phyloP scores from a whole-genome alignment of 1,139 yeast genomes.

The Eremothecium sinecaudum region DNA sequence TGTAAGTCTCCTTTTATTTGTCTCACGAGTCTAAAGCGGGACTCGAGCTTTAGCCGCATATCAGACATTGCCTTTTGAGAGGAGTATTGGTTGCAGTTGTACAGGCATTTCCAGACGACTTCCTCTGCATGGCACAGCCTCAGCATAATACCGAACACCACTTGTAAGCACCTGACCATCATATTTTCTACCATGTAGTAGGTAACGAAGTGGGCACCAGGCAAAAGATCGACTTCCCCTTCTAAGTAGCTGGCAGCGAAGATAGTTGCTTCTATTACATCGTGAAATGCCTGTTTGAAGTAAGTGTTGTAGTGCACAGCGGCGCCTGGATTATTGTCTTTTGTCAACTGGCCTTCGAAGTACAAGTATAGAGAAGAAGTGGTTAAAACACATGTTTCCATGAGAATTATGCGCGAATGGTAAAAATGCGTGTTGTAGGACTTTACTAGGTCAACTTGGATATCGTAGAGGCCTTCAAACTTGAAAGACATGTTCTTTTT shows the following conservation, averaged over 20 bases:
- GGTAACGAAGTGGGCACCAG: conserved; percentile 2
- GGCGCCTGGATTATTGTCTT: neutral
- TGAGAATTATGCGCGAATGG: conserved; percentile 2
- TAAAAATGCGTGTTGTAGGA: neutral
- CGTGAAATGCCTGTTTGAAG: conserved; percentile 1
- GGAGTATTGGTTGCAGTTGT: neutral
- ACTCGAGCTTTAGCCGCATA: neutral
- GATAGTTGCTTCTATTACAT: neutral
- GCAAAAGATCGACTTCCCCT: neutral
- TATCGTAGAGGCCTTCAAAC: conserved; percentile 1
- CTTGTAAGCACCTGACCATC: conserved; percentile 3
- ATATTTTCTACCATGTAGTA: conserved; percentile 2
- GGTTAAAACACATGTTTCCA: conserved; percentile 2
- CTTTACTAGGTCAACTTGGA: conserved; percentile 1
- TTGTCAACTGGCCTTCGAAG: conserved; percentile 6
- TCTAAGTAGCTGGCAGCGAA: conserved; percentile 1
- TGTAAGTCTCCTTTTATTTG: neutral
- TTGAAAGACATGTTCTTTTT: neutral
- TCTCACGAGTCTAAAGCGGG: neutral
- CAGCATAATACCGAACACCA: conserved; percentile 2
- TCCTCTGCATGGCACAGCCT: conserved; percentile 4
- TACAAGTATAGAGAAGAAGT: conserved; percentile 6
- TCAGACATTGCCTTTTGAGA: neutral
- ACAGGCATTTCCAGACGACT: neutral
- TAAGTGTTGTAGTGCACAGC: neutral